These are phyloP conservation scores for Fraxinus nigra DNA, from an alignment of 305 asterid genomes.

Conservation along the genomic window DNA sequence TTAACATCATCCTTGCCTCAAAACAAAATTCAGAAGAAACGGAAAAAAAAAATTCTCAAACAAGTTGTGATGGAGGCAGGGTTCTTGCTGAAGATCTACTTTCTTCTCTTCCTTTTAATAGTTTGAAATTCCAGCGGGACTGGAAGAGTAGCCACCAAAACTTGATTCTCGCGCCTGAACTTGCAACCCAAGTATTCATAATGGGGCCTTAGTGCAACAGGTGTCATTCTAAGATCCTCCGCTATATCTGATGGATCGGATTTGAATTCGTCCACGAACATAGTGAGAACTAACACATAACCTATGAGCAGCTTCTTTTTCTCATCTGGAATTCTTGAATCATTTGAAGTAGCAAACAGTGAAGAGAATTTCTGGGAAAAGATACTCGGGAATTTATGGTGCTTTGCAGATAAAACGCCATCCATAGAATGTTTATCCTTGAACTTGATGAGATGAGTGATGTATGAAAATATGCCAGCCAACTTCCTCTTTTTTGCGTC, in stretches of 20 bases:
- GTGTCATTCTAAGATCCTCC: conserved; percentile 66
- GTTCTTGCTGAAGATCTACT: conserved; percentile 4
- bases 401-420: conserved; percentile 60
- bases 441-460: conserved; percentile 78
- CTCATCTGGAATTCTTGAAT: conserved; percentile 47
- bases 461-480: conserved; percentile 72
- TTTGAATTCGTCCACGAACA: conserved; percentile 64
- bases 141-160: conserved; percentile 57
- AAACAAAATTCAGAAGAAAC: neutral
- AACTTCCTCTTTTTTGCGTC: conserved; percentile 42
- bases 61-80: neutral
- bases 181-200: conserved; percentile 80
- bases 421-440: conserved; percentile 81
- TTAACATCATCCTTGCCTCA: neutral
- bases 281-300: conserved; percentile 76
- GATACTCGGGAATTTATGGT: conserved; percentile 64
- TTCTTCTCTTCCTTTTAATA: conserved; percentile 38
- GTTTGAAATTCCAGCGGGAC: conserved; percentile 59
- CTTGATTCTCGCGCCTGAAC: conserved; percentile 45
- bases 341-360: conserved; percentile 48
- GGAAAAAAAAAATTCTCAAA: neutral
- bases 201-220: conserved; percentile 37
- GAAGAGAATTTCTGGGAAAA: conserved; percentile 59
- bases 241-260: conserved; percentile 67
- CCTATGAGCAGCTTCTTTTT: conserved; percentile 56